Evolutionary conservation across 306 rosid species (phyloP), one percentile per base, ranked within the genome.

Genomic region (Corylus heterophylla): DNA sequence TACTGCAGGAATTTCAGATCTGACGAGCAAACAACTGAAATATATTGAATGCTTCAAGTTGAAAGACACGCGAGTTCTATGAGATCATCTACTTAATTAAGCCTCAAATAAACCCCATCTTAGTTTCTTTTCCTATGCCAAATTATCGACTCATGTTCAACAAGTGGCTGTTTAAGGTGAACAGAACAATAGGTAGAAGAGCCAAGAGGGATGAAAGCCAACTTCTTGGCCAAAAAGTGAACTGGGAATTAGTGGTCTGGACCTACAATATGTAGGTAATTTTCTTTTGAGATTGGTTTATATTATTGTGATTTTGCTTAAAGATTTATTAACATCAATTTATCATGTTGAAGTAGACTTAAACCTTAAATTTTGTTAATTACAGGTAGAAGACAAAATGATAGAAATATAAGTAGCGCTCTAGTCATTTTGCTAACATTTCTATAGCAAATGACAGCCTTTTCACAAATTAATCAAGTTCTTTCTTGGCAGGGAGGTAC

Each of bases 131-230:
- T 68, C 29, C 31, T 76, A 35, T 54, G 51, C 67, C 27, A 50
- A 35, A 49, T 42, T 63, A 27, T 47, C 42, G 67, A 58, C 47
- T 75, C 76, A 51, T 68, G 18, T 54, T 18, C 51, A 47, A 52
- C 44, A 49, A 68, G 27, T 54, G 64, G 29, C 51, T 52, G 48
- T 54, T 27, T 22, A 25, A 71, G 27, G 31, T 13, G 61, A 70
- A 52, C 25, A 54, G 69, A 37, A 44, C 12, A 42, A 67, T 66
- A 22, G 68, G 35, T 2, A 52, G 11, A 75, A 48, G 50, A 45
- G 79, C 75, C 74, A 52, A 51, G 75, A 74, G 17, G 69, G 51
- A 22, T 68, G 50, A 73, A 83, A 74, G 66, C 58, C 17, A 49
- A 31, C 55, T 54, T 31, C 62, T 58, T 47, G 59, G 69, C 82